Base-by-base conservation (phyloP, 176 grass and related monocot species). In the Poa pratensis region DNA sequence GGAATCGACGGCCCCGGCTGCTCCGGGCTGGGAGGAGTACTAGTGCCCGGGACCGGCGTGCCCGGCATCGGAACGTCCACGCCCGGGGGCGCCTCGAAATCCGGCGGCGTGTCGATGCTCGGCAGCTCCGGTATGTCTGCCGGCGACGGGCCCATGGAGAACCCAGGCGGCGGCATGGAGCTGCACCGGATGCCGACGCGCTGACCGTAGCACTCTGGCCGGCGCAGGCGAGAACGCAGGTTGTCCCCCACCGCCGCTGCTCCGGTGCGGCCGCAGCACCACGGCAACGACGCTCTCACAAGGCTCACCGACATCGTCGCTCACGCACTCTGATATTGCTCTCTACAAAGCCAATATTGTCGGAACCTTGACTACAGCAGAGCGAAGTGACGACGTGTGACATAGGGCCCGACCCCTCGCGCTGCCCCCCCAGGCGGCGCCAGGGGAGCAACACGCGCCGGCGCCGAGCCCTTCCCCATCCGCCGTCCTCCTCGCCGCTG, bases 1-100 rank as follows among this genome's bases (percentile, higher is more conserved):
- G 92, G 94, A 48, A 97, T 80, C 14, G 88, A 79, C 6, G 88
- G 80, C 13, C 80, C 49, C 9, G 94, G 95, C 20, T 62, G 65
- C 80, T 97, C 90, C 4, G 92, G 95, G 0, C 78, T 55, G 0
- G 90, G 86, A 2, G 73, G 72, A 30, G 28, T n/a, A n/a, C n/a
- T n/a, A 13, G 42, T 46, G 11, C 0, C 65, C 0, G 39, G 39
- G 39, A 42, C 39, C 39, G 39, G 39, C 39, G 39, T 43, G 42
- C 42, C 43, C 9, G 88, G 91, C 62, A 69, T 77, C 64, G 82
- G 87, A 69, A 81, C 79, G 54, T 90, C 85, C 2, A 87, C 18
- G 22, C 71, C 73, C 7, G 91, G 91, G 13, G 85, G 79, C 39
- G 83, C 18, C 10, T 87, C 54, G 81, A 92, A 88, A 50, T 92